A percentile compares a stretch with the other conserved stretches of the same genome.
Conservation (phyloP, 352 stramenopile genomes). For the Phytophthora sojae region DNA sequence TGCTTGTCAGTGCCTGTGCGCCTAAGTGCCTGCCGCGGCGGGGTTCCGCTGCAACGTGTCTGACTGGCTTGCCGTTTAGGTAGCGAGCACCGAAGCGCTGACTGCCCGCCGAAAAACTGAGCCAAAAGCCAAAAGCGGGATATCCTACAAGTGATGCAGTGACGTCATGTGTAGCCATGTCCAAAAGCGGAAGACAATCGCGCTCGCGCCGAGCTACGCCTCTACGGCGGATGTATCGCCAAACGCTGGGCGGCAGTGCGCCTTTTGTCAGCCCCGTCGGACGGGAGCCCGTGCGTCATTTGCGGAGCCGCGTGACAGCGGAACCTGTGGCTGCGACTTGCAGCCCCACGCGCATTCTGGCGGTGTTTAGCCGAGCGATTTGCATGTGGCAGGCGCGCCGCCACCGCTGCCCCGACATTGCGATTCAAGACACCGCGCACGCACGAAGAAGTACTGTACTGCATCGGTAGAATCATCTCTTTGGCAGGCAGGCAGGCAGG, state of each 20-base stretch:
- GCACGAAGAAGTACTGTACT: not conserved
- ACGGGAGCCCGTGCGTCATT: constrained; percentile 17
- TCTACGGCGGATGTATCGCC: no score
- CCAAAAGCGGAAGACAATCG: constrained; percentile 14
- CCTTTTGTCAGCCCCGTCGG: constrained; percentile 20
- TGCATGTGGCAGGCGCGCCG: constrained; percentile 9
- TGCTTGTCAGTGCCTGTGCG: not conserved
- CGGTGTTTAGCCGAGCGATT: constrained; percentile 5
- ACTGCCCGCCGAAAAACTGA: constrained; percentile 5
- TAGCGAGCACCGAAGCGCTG: constrained; percentile 15
- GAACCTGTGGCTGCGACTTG: constrained; percentile 3
- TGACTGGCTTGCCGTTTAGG: no score
- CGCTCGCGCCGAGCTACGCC: no score
- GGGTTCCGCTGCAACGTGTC: no score
- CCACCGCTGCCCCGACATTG: not conserved
- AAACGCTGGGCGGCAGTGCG: not conserved
- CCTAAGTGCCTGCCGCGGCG: no score
- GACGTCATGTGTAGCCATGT: constrained; percentile 11
- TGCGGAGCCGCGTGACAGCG: constrained; percentile 14
- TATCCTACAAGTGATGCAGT: not conserved
- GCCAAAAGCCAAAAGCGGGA: not conserved
- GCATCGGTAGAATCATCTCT: not conserved
- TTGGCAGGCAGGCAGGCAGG: not conserved
- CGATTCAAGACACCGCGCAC: constrained; percentile 9
- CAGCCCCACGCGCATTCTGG: constrained; percentile 10